Evolutionary conservation across 2,329 filamentous ascomycete species (phyloP), one percentile per base, ranked within the genome.

Genomic region (Alternaria sp.): DNA sequence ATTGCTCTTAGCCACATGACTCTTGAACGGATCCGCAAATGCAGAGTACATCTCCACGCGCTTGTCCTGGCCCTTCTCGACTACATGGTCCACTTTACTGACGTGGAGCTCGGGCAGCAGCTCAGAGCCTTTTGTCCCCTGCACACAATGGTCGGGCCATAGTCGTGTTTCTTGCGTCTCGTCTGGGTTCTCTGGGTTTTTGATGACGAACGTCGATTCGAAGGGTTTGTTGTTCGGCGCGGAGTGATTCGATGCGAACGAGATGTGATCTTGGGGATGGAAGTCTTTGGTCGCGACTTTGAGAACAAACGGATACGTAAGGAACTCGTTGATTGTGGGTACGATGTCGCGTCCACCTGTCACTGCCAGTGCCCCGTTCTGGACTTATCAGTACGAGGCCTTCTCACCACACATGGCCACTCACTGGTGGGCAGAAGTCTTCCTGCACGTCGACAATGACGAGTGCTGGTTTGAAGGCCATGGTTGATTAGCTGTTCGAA

Each of bases 31-130:
- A 74, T 94, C 92, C 62, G 90, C 90, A 2, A 99, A 98, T 0
- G 90, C 93, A 63, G 91, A 94, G 80, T 97, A 98, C 91, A 97
- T 97, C 80, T 99, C 95, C 2, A 97, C 86, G 45, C 86, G 82
- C 45, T 83, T 77, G 74, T 93, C 85, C 74, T 84, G 86, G 11
- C 95, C 95, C 82, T 99, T 99, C 68, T 91, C 86, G 14, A 97
- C 81, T 28, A 93, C 82, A 36, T 79, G 69, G 68, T 94, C 85
- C n/a, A 97, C 68, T 16, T 82, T 84, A 8, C 74, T 70, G 14
- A 74, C 60, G 51, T 92, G 82, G 1, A 98, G 84, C 74, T 93
- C 93, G 0, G 89, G 85, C 7, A 95, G 84, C 22, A 98, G 83
- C 51, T 88, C 85, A 0, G 92, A 89, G 11, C 95, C 95, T 1